Conservation (phyloP, 2,329 filamentous ascomycete species). For the Stagonosporopsis chrysanthemi region DNA sequence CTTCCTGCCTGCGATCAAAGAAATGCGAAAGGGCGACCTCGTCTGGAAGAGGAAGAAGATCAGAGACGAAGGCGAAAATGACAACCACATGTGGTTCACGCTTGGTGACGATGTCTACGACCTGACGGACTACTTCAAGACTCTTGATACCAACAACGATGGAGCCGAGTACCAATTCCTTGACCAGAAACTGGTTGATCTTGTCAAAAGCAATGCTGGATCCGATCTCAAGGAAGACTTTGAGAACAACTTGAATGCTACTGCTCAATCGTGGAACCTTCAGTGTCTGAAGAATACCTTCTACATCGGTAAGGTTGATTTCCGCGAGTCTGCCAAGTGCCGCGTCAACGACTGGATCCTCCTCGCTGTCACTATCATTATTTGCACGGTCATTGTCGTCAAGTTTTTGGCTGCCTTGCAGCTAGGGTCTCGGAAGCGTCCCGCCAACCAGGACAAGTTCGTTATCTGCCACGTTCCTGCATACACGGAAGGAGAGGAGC, state of each 20-base stretch:
- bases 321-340: constrained; percentile 77
- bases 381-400: constrained; percentile 78
- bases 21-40: constrained; percentile 86
- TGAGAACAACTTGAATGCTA: constrained; percentile 61
- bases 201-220: constrained; percentile 81
- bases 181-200: constrained; percentile 68
- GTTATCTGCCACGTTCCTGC: constrained; percentile 98
- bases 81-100: constrained; percentile 79
- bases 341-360: constrained; percentile 91
- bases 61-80: constrained; percentile 68
- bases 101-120: constrained; percentile 83
- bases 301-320: constrained; percentile 84
- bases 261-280: constrained; percentile 70
- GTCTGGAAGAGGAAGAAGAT: constrained; percentile 72
- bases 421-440: constrained; percentile 88
- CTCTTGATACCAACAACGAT: constrained; percentile 67
- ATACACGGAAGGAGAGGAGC: constrained; percentile 97
- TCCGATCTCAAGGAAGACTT: constrained; percentile 75
- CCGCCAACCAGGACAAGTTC: constrained; percentile 94
- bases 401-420: constrained; percentile 96
- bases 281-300: constrained; percentile 85
- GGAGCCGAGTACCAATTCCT: constrained; percentile 72
- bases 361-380: constrained; percentile 82
- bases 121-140: constrained; percentile 89
- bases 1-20: constrained; percentile 81